Evolutionary conservation across 257 asterid species (phyloP).

Genomic region (Solanum tarapatanum): DNA sequence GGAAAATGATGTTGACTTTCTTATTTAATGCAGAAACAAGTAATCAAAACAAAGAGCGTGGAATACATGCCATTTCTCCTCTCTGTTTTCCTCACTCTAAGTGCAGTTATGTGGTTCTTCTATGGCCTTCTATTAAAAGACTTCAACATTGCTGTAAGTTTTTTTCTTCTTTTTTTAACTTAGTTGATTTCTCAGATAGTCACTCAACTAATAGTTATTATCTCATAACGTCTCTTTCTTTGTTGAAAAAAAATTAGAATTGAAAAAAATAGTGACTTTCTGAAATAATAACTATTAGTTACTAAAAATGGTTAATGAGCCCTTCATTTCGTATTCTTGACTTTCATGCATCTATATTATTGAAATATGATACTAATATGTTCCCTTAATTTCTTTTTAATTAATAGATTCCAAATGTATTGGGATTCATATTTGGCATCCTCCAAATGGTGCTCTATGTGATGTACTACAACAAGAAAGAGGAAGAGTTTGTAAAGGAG

Average conservation of each 20-base stretch:
- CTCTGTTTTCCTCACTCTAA: slow-evolving; percentile 25
- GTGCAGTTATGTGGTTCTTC: slow-evolving; percentile 48
- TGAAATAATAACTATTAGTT: background rate
- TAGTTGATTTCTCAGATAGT: background rate
- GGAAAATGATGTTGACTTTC: background rate
- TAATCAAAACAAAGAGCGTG: slow-evolving; percentile 27
- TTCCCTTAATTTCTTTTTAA: background rate
- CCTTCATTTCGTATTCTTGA: background rate
- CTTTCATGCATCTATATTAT: background rate
- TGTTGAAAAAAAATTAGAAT: no score
- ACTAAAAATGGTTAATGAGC: background rate
- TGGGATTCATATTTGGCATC: slow-evolving; percentile 46
- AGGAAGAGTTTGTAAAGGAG: background rate
- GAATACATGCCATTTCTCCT: slow-evolving; percentile 49
- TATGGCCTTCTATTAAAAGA: slow-evolving; percentile 53
- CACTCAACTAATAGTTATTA: background rate
- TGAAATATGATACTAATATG: background rate
- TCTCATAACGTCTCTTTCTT: background rate
- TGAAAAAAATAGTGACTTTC: no score
- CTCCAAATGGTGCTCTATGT: slow-evolving; percentile 35
- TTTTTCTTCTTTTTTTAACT: background rate
- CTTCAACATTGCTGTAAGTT: slow-evolving; percentile 32
- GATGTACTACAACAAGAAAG: slow-evolving; percentile 29
- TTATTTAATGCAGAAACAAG: background rate
- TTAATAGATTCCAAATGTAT: slow-evolving; percentile 31